Evolutionary conservation across 2,329 filamentous ascomycete genomes (phyloP).

Genomic region (Penicillium sp.): DNA sequence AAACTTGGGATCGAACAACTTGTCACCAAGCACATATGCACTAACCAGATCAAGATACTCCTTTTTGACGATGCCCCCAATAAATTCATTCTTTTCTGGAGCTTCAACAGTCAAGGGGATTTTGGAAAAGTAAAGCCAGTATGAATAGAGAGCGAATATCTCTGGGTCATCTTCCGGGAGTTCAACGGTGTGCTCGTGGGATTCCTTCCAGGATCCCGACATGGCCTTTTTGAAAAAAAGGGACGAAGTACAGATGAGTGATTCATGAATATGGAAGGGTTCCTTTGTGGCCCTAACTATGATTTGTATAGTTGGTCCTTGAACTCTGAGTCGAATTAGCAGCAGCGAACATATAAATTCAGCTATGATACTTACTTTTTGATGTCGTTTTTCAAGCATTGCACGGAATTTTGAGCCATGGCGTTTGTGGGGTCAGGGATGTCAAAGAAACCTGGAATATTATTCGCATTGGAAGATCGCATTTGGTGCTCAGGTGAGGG

Average conservation of each 20-base stretch:
- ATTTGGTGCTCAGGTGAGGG: neutral
- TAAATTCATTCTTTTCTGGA: too few relatives aligned
- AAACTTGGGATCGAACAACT: neutral
- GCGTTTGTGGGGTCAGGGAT: too few relatives aligned
- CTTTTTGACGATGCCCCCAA: too few relatives aligned
- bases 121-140: neutral
- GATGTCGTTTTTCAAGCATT: neutral
- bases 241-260: neutral
- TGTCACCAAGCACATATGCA: neutral
- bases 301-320: neutral
- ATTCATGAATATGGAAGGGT: neutral
- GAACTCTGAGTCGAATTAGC: neutral
- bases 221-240: neutral
- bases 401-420: neutral
- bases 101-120: neutral
- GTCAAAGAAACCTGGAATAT: too few relatives aligned
- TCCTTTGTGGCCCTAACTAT: neutral
- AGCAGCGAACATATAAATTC: too few relatives aligned
- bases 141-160: neutral
- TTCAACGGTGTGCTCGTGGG: neutral
- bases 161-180: neutral
- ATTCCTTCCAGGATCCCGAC: neutral
- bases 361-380: neutral
- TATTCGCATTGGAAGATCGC: neutral
- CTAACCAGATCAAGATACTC: neutral